Percentiles rank a stretch among this genome's conserved stretches.
These are phyloP conservation scores for Glycine latifolia DNA, from an alignment of 306 rosid genomes.

Conservation along the genomic window DNA sequence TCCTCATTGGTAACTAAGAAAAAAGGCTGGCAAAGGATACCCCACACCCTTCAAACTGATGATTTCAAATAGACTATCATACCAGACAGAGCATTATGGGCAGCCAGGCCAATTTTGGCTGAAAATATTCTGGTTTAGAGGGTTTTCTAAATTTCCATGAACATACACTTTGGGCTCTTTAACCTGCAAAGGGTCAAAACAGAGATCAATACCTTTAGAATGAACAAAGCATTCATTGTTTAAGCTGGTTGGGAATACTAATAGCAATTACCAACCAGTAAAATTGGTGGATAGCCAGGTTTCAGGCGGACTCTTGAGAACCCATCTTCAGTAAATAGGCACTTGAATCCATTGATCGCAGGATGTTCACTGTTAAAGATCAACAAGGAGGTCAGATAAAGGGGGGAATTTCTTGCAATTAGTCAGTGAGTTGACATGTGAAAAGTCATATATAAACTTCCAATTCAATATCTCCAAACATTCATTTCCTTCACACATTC, in stretches of 20 bases:
- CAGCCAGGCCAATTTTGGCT: conserved; percentile 75
- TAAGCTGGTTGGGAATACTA: conserved; percentile 6
- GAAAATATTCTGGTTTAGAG: conserved; percentile 53
- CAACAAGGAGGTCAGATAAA: conserved; percentile 36
- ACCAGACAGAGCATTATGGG: conserved; percentile 38
- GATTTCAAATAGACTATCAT: conserved; percentile 10
- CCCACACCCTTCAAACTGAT: conserved; percentile 9
- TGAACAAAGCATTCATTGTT: conserved; percentile 20
- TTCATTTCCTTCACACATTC: conserved; percentile 4
- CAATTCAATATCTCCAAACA: conserved; percentile 19
- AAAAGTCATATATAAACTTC: conserved; percentile 11
- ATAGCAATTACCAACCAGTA: conserved; percentile 57
- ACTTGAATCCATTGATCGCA: conserved; percentile 70
- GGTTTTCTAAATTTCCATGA: conserved; percentile 66
- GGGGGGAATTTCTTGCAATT: background rate
- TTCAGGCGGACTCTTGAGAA: conserved; percentile 64
- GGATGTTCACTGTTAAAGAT: conserved; percentile 69
- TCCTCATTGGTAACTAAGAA: background rate
- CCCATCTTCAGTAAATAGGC: conserved; percentile 71
- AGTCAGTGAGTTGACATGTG: conserved; percentile 12
- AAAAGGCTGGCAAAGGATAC: conserved; percentile 3
- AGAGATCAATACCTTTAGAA: conserved; percentile 11
- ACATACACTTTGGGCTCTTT: conserved; percentile 75
- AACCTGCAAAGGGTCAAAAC: conserved; percentile 56
- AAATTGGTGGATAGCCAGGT: conserved; percentile 65